Conservation (phyloP, 2,329 filamentous ascomycete species). For the Zymoseptoria tritici region DNA sequence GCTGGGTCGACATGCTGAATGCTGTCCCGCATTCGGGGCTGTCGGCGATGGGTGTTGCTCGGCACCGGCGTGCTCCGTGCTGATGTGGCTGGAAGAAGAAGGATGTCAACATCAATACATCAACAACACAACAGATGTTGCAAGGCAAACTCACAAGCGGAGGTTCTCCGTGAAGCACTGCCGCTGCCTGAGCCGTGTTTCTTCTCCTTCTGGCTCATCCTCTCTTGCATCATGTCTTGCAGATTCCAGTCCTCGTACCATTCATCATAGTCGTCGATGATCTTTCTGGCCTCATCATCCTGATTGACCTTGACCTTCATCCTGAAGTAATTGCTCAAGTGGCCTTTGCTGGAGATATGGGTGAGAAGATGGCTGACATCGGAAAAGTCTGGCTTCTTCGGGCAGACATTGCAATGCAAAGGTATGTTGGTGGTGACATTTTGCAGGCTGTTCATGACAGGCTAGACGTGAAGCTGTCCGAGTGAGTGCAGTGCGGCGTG, state of each 20-base stretch:
- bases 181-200: constrained; percentile 30
- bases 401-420: constrained; percentile 76
- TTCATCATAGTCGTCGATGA: constrained; percentile 61
- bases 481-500: constrained; percentile 7
- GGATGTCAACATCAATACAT: constrained; percentile 1
- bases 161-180: constrained; percentile 7
- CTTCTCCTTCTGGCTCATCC: constrained; percentile 68
- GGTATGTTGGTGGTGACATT: constrained; percentile 47
- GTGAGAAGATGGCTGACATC: constrained; percentile 89
- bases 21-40: constrained; percentile 20
- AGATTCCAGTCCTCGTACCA: constrained; percentile 73
- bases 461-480: constrained; percentile 3
- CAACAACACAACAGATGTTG: background rate
- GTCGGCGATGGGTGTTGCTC: constrained; percentile 4
- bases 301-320: constrained; percentile 63
- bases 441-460: constrained; percentile 22
- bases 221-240: constrained; percentile 65
- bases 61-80: constrained; percentile 20
- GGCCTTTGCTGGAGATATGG: constrained; percentile 87
- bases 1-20: constrained; percentile 25
- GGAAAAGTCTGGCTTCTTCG: constrained; percentile 71
- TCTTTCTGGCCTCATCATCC: constrained; percentile 47
- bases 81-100: constrained; percentile 7
- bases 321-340: constrained; percentile 77
- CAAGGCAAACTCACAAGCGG: constrained; percentile 9